Evolutionary conservation across 192 early-diverging fungal species (phyloP).

Genomic region (Rhizophagus clarus): DNA sequence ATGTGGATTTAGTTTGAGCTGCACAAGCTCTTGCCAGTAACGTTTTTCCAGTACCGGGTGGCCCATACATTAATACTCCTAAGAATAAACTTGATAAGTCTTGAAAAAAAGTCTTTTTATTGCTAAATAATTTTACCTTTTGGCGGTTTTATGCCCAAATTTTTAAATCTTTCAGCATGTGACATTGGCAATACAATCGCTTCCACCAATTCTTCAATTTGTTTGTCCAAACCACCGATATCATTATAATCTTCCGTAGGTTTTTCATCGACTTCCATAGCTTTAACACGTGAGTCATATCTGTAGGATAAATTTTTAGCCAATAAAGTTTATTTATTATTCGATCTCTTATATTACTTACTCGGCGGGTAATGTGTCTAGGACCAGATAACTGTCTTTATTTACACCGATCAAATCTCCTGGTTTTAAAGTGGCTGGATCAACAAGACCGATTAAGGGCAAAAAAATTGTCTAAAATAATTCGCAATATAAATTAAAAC

Average conservation of each 20-base stretch:
- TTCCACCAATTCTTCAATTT: conserved; percentile 86
- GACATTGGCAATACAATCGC: conserved; percentile 88
- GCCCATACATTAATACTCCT: conserved; percentile 79
- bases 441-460: conserved; percentile 96
- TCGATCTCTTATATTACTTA: conserved; percentile 39
- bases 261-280: conserved; percentile 99
- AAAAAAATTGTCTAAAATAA: conserved; percentile 84
- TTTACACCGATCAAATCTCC: conserved; percentile 97
- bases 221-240: conserved; percentile 88
- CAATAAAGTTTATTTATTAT: neutral
- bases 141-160: conserved; percentile 83
- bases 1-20: conserved; percentile 93
- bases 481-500: neutral
- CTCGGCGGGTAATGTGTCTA: conserved; percentile 96
- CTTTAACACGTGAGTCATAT: conserved; percentile 97
- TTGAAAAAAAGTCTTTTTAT: neutral
- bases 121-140: conserved; percentile 50
- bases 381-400: conserved; percentile 95
- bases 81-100: neutral
- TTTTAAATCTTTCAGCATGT: conserved; percentile 83
- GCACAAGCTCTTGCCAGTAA: conserved; percentile 97
- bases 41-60: conserved; percentile 87
- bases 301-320: conserved; percentile 35
- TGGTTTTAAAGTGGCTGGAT: conserved; percentile 84
- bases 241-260: conserved; percentile 97